Base-by-base conservation (phyloP, 78 protist species). In the slime mould (Dictyostelium discoideum) region DNA sequence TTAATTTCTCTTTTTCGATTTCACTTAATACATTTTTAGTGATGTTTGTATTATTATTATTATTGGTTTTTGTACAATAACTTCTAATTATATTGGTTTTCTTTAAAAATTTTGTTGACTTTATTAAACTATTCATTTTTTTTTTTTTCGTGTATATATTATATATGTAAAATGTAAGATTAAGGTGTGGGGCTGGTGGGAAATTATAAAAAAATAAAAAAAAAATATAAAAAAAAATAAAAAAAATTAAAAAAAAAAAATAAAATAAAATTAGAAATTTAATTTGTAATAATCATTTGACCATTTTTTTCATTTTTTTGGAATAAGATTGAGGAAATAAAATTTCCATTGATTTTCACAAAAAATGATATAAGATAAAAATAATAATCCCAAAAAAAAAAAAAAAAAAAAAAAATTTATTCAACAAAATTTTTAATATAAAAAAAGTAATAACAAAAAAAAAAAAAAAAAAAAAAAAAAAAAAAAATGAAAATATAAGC, bases 1-100 rank as follows among this genome's bases (percentile, higher is more conserved):
- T 85, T 11, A 79, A 11, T 79, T 37, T 79, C 10, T 79, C 84
- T 79, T 79, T 79, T 79, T 79, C 84, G 8, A 39, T 44, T 22
- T 79, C 20, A 44, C 13, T 46, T n/a, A 44, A n/a, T 16, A 9
- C 9, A 1, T 39, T 39, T 46, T 79, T 44, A 3, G 9, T 78
- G 8, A 63, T 78, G n/a, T 78, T 78, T 14, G 6, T 63, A 8
- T 63, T 48, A 44, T 32, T 32, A 48, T 74, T 14, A 48, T 74
- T 26, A 48, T 74, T 37, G 40, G 8, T 76, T 8, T 69, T 69
- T 10, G 37, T 69, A 69, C 77, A 69, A 74, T 74, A 74, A 3
- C 13, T 37, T 74, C 40, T 37, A 74, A 32, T 37, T 74, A 37
- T 18, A 74, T 20, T 74, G 6, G 39, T 73, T 24, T 29, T 22